Base-by-base conservation (phyloP, 2,329 filamentous ascomycete genomes). In the Hirsutella rhossiliensis region DNA sequence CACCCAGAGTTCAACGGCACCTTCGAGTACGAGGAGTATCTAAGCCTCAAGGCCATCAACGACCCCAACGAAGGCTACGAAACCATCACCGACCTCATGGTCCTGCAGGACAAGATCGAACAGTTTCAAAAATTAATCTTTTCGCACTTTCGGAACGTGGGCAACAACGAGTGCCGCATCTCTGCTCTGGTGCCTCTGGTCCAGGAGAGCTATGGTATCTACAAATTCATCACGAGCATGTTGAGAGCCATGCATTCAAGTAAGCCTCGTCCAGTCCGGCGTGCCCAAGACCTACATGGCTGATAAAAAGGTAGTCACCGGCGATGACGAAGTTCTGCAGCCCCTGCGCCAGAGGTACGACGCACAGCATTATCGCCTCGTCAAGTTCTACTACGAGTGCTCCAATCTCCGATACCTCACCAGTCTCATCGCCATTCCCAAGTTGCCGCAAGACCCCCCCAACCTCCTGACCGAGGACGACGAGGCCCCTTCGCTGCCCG, bases 181-280 rank as follows among this genome's bases (percentile, higher is more conserved):
- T 94, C 90, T 13, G 87, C 92, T 1, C 68, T 98, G 43, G 89
- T 97, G 19, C 87, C 89, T 3, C 70, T 98, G 38, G 92, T 98
- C 3, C 87, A 95, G 61, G 92, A 98, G 69, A 97, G 88, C 62
- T 98, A 97, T 64, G 92, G 92, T 40, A 97, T 98, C 54, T 98
- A 98, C 73, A 97, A 97, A 66, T 98, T 98, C 62, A 89, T 96
- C 52, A 98, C 92, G 0, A 98, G 92, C 82, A 98, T 98, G 92
- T 68, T 98, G 49, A 80, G 92, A 45, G 92, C 92, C 15, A 96
- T 98, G 89, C 90, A 98, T 62, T 90, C 86, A 3, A 88, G 85
- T 89, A 71, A 59, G 82, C 9, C 30, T 29, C 39, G 27, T 29
- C 48, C 18, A 13, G 3, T 17, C 20, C 4, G 20, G n/a, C 11